Percentiles rank a stretch among this genome's conserved stretches.
These are phyloP conservation scores for Hirsutella rhossiliensis DNA, from an alignment of 2,329 filamentous ascomycete species.

Conservation along the genomic window DNA sequence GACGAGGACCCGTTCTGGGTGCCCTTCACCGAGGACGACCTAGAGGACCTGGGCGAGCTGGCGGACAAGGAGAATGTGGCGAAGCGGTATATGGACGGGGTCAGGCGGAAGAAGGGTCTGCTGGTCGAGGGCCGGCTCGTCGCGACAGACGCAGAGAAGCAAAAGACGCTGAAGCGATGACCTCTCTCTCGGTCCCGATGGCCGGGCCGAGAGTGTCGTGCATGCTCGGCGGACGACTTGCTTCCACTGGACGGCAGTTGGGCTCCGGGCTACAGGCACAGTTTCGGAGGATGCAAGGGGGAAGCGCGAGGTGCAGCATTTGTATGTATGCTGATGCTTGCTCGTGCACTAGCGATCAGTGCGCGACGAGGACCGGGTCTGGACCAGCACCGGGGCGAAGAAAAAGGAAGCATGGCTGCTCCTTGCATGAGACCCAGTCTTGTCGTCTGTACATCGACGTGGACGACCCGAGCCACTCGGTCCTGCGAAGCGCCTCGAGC, in stretches of 20 bases:
- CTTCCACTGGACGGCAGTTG: no score
- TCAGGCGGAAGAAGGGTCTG: slow-evolving; percentile 77
- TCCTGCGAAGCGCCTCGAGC: no score
- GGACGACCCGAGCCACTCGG: no score
- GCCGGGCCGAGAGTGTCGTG: not conserved
- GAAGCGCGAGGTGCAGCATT: not conserved
- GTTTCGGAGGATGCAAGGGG: not conserved
- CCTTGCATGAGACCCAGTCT: no score
- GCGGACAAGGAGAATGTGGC: slow-evolving; percentile 93
- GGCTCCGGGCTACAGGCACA: no score
- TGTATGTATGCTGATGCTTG: not conserved
- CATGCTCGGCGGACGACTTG: no score
- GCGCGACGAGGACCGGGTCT: no score
- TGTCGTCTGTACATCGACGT: no score
- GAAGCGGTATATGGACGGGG: slow-evolving; percentile 87
- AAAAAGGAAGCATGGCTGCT: no score
- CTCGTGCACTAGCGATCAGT: no score
- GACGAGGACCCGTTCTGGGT: slow-evolving; percentile 98
- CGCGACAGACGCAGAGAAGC: slow-evolving; percentile 87
- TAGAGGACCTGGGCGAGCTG: slow-evolving; percentile 90
- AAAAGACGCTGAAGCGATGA: slow-evolving; percentile 53
- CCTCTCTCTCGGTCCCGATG: not conserved
- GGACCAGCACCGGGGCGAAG: no score
- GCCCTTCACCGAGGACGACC: slow-evolving; percentile 87
- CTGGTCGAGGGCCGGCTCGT: slow-evolving; percentile 67